Conservation (phyloP, 2,329 filamentous ascomycete genomes). For the Ascomycota sp. region DNA sequence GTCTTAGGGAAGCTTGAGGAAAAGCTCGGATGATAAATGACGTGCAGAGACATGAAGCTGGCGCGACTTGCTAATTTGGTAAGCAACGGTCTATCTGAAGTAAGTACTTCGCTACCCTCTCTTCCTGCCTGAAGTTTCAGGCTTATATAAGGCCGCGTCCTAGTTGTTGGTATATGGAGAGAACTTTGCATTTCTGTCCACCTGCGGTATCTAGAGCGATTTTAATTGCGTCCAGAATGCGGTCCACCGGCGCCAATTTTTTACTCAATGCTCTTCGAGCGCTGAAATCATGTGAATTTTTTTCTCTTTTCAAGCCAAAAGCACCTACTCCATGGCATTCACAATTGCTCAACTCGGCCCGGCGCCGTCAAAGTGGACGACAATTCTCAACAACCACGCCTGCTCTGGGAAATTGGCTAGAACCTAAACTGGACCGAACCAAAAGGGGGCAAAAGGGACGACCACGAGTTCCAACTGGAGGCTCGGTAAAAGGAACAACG, state of each 20-base stretch:
- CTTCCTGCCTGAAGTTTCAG: no score
- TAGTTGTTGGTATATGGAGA: no score
- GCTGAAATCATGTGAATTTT: constrained; percentile 22
- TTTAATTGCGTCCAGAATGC: constrained; percentile 18
- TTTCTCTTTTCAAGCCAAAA: constrained; percentile 17
- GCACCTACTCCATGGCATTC: constrained; percentile 11
- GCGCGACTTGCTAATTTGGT: constrained; percentile 21
- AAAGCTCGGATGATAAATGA: constrained; percentile 5
- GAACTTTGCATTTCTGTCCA: no score
- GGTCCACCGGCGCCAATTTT: constrained; percentile 19
- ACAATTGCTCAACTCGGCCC: constrained; percentile 10
- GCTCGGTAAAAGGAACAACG: constrained; percentile 79
- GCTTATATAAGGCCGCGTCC: no score
- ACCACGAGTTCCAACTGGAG: constrained; percentile 72
- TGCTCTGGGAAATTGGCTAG: constrained; percentile 53
- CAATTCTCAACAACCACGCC: constrained; percentile 52
- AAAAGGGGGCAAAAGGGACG: constrained; percentile 84
- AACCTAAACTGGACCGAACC: constrained; percentile 55
- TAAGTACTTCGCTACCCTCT: no score
- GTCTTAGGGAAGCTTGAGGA: neutral
- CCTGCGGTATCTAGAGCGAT: neutral
- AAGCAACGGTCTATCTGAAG: neutral
- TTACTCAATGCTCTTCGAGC: constrained; percentile 30
- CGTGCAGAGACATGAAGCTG: constrained; percentile 20
- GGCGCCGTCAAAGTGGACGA: constrained; percentile 28